Base-by-base conservation (phyloP, 2,329 filamentous ascomycete species). In the Lecanicillium sp. region DNA sequence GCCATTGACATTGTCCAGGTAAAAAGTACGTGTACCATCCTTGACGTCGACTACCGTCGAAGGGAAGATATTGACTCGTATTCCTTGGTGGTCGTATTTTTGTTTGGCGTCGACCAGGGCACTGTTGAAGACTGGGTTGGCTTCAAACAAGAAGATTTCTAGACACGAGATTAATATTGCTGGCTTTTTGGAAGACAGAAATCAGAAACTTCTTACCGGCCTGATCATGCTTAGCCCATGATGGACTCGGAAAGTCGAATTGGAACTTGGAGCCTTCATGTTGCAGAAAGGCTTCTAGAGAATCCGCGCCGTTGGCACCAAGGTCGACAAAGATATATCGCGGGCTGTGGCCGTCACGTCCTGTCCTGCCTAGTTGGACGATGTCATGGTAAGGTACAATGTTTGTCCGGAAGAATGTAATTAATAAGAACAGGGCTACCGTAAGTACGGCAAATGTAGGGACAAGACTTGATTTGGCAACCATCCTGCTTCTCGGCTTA, bases 61-160 rank as follows among this genome's bases (percentile, higher is more conserved):
- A 12, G 41, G 41, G 38, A 32, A 43, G 37, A 43, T 43, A 15
- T 32, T 37, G 29, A 43, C 36, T 17, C 14, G 5, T n/a, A 18
- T 36, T 30, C 38, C 38, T 16, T 15, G 5, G 16, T 19, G 25
- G 14, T 6, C 16, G 38, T 43, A 41, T 12, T 32, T 29, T 14
- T 43, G 22, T 15, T 37, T 37, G 28, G 41, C 41, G 2, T 38
- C 8, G 2, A 43, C 30, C 6, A 43, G 38, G 19, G 28, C 38
- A 15, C 20, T 33, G 29, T 43, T 43, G 38, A 43, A 43, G 38
- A 35, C 12, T 8, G 41, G 41, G 38, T 43, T 45, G 17, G 43
- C 43, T 22, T 45, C 43, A 38, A 45, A 43, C 8, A 45, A 41
- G 37, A 42, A 42, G 14, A 42, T 42, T 33, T 45, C 43, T 38